phyloP scores from a whole-genome alignment of 2,329 filamentous ascomycete species.

The Huntiella moniliformis region DNA sequence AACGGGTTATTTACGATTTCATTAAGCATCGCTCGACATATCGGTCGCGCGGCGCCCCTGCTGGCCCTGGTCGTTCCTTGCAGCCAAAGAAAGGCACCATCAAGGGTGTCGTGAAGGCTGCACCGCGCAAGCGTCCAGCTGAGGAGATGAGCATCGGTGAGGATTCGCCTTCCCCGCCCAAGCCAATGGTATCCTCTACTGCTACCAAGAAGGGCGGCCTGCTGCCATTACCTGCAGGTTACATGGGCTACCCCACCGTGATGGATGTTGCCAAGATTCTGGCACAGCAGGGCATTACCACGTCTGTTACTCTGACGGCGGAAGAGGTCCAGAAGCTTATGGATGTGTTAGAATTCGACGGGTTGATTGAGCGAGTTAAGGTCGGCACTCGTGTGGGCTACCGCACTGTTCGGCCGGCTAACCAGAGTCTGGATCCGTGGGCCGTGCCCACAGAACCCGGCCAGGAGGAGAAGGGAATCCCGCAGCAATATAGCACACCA shows the following conservation, averaged over 20 bases:
- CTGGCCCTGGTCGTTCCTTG: conserved; percentile 20
- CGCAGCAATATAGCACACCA: conserved; percentile 40
- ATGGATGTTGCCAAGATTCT: conserved; percentile 59
- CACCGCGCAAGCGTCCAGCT: conserved; percentile 25
- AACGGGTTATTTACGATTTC: conserved; percentile 53
- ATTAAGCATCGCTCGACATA: conserved; percentile 57
- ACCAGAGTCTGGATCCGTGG: conserved; percentile 25
- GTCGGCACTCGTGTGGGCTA: conserved; percentile 32
- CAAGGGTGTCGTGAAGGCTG: conserved; percentile 27
- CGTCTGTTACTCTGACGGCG: conserved; percentile 50
- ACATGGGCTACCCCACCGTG: conserved; percentile 63
- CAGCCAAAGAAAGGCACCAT: conserved; percentile 38
- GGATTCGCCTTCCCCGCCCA: conserved; percentile 15
- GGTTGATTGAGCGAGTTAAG: conserved; percentile 51
- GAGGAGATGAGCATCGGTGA: conserved; percentile 22
- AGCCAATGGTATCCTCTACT: conserved; percentile 10
- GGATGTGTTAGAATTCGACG: conserved; percentile 77
- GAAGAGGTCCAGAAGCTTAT: conserved; percentile 70
- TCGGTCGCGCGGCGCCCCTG: conserved; percentile 22
- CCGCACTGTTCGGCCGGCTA: conserved; percentile 30
- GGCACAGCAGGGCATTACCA: conserved; percentile 48
- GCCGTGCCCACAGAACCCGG: conserved; percentile 16
- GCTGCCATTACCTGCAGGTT: conserved; percentile 43
- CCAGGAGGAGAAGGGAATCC: conserved; percentile 20
- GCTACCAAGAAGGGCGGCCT: conserved; percentile 21